Base-by-base conservation (phyloP, 345 rosid genomes). In the Cochlearia excelsa region DNA sequence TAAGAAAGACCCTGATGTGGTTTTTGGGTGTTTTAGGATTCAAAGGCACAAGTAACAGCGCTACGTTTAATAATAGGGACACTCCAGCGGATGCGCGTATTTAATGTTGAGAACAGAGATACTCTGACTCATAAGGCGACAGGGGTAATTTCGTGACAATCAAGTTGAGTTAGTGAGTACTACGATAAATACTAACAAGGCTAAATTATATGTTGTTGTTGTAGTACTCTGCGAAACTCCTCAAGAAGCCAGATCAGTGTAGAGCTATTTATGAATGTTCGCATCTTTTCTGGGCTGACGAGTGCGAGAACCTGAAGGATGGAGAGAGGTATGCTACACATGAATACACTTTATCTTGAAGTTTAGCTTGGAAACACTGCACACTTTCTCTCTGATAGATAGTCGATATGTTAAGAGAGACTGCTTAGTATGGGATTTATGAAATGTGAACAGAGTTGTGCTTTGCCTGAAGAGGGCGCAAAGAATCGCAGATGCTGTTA, bases 241-340 rank as follows among this genome's bases (percentile, higher is more conserved):
- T 92, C 56, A 92, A 80, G 89, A 92, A 89, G 84, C 94, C 99
- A 75, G 99, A 92, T 77, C 99, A 92, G 57, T 88, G 99, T 71
- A 84, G 91, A 83, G 99, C 99, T 63, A 83, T 89, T 65, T 92
- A 85, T 59, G 95, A 84, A 28, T 92, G 99, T 72, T 81, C 97
- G 1, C 99, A 86, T 78, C 88, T 92, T 57, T 92, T 88, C 76
- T 92, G 97, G 98, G 80, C 75, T 59, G 93, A 88, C 33, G 89
- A 88, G 53, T 84, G 82, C 61, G 95, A 88, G 72, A 86, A 72
- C 63, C 52, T 82, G 68, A 86, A 88, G 79, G 97, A 86, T 77
- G 98, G 97, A 70, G 97, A 88, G 84, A 86, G 98, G 98, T 92
- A 68, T 9, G 79, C 65, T 16, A 44, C 74, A 10, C 49, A 58